These are phyloP conservation scores for Erythrophleum ivorense DNA, from an alignment of 331 rosid genomes.

Conservation along the genomic window DNA sequence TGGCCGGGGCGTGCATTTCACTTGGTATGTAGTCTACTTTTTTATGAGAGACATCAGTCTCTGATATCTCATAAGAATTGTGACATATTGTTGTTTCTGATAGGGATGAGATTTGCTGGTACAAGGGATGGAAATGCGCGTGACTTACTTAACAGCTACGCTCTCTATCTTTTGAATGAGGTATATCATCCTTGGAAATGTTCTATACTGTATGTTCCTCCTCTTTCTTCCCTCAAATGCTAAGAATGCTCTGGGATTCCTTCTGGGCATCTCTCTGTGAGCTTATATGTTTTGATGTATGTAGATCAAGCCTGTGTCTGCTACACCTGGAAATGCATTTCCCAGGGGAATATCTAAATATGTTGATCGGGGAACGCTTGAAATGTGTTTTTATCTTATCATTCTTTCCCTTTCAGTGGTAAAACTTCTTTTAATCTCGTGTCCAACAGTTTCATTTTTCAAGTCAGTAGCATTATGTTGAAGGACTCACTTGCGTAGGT, in stretches of 20 bases:
- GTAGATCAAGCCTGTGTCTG: conserved; percentile 82
- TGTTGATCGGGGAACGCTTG: conserved; percentile 87
- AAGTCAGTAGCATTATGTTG: no score
- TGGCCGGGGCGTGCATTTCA: conserved; percentile 89
- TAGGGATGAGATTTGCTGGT: conserved; percentile 92
- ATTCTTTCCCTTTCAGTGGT: conserved; percentile 93
- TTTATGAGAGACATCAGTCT: no score
- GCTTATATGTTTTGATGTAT: conserved; percentile 31
- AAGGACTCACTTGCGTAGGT: conserved; percentile 76
- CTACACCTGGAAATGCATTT: conserved; percentile 59
- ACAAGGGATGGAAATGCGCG: conserved; percentile 80
- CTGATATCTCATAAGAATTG: no score
- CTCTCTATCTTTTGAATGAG: conserved; percentile 84
- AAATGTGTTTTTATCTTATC: conserved; percentile 83
- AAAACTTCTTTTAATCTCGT: conserved; percentile 25
- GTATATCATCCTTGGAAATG: conserved; percentile 48
- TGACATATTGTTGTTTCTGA: no score
- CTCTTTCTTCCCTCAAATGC: no score
- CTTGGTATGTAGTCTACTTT: no score
- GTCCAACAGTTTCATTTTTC: conserved; percentile 28
- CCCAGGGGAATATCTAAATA: conserved; percentile 84
- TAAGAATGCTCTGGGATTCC: conserved; percentile 30
- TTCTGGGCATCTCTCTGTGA: conserved; percentile 29
- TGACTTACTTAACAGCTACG: conserved; percentile 79
- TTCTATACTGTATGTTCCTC: no score